phyloP scores from a whole-genome alignment of 306 rosid genomes.

The Cucurbita moschata region DNA sequence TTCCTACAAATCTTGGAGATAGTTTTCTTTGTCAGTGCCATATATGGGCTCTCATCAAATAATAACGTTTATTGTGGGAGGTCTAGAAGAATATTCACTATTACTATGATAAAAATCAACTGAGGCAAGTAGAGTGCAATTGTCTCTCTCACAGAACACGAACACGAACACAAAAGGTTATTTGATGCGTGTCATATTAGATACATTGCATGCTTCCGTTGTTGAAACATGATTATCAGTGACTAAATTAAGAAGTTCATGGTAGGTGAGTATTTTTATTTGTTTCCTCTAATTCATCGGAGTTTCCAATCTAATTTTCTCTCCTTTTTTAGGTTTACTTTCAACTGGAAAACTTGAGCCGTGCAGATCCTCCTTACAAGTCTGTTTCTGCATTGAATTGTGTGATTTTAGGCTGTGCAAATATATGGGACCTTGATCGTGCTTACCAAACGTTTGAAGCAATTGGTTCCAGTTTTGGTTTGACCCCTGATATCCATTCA shows the following conservation, averaged over 20 bases:
- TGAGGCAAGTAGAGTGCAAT: background rate
- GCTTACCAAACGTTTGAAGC: constrained; percentile 98
- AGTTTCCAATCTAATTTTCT: constrained; percentile 16
- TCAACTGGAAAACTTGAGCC: constrained; percentile 76
- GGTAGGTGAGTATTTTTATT: background rate
- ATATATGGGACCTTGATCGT: constrained; percentile 91
- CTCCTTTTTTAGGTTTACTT: constrained; percentile 56
- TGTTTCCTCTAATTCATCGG: background rate
- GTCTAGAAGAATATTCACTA: background rate
- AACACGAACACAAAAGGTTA: background rate
- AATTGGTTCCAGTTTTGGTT: constrained; percentile 59
- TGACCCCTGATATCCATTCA: constrained; percentile 82
- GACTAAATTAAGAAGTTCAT: background rate
- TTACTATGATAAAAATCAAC: background rate
- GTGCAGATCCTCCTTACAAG: constrained; percentile 65
- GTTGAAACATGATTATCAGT: background rate
- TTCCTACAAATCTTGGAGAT: background rate
- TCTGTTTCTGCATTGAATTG: constrained; percentile 86
- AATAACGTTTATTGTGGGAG: background rate
- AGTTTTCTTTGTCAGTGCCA: background rate
- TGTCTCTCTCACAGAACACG: background rate
- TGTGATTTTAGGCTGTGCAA: constrained; percentile 77
- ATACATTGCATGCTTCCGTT: background rate
- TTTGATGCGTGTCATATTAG: background rate
- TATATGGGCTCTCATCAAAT: background rate